phyloP scores from a whole-genome alignment of 352 stramenopile species.

The Phytophthora colocasiae region DNA sequence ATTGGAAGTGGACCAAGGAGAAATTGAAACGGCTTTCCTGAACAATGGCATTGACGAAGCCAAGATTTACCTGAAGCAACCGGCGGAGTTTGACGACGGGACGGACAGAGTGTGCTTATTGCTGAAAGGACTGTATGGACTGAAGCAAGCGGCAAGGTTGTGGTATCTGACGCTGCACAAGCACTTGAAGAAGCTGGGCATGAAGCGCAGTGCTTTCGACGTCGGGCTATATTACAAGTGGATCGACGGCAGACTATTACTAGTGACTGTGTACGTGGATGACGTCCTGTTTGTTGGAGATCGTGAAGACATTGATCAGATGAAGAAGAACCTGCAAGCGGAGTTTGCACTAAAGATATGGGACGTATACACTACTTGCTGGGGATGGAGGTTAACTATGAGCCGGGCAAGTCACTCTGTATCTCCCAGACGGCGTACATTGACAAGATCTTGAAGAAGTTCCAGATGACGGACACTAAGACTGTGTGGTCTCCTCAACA shows the following conservation, averaged over 20 bases:
- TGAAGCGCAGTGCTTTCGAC: neutral
- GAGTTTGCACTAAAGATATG: slow-evolving; percentile 10
- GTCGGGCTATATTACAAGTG: neutral
- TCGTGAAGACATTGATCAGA: neutral
- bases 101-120: neutral
- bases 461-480: neutral
- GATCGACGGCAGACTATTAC: neutral
- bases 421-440: neutral
- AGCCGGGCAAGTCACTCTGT: neutral
- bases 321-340: neutral
- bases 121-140: neutral
- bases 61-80: neutral
- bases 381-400: slow-evolving; percentile 6
- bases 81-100: neutral
- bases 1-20: too few relatives aligned
- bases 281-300: slow-evolving; percentile 11
- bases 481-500: neutral
- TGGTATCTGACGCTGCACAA: neutral
- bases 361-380: slow-evolving; percentile 1
- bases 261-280: slow-evolving; percentile 11
- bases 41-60: neutral
- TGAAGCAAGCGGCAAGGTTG: neutral
- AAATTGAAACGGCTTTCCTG: neutral
- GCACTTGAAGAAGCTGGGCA: neutral
- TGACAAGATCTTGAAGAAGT: neutral